Evolutionary conservation across 345 rosid genomes (phyloP).

Genomic region (Sonneratia caseolaris): DNA sequence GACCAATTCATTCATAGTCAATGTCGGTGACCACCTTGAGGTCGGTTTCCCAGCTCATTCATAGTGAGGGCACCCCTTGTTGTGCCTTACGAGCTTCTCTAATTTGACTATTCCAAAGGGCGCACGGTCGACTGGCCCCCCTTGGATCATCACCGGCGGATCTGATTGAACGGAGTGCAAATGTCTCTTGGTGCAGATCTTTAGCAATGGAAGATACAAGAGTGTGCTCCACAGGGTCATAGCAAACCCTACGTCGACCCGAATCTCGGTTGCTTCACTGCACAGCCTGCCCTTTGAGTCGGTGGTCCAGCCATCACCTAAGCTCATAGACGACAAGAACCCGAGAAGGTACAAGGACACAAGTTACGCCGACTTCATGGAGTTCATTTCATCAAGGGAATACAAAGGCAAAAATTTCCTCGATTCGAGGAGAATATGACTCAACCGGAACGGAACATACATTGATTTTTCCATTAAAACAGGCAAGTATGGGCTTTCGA

Average conservation of each 20-base stretch:
- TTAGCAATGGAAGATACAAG: slow-evolving; percentile 32
- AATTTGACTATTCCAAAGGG: background rate
- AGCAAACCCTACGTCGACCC: slow-evolving; percentile 13
- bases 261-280: slow-evolving; percentile 30
- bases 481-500: background rate
- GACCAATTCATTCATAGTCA: slow-evolving; percentile 23
- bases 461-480: background rate
- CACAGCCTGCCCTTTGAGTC: slow-evolving; percentile 21
- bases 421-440: slow-evolving; percentile 18
- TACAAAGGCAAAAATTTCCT: slow-evolving; percentile 23
- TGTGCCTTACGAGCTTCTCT: no score
- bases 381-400: slow-evolving; percentile 15
- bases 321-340: slow-evolving; percentile 16
- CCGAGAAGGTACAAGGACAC: slow-evolving; percentile 29
- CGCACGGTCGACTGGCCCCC: background rate
- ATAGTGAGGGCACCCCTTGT: no score
- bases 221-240: slow-evolving; percentile 34
- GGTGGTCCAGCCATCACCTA: slow-evolving; percentile 17
- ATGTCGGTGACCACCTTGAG: slow-evolving; percentile 38
- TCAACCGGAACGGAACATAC: background rate
- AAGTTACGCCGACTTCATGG: slow-evolving; percentile 19
- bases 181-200: slow-evolving; percentile 18
- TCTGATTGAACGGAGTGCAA: background rate
- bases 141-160: no score
- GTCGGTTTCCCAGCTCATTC: slow-evolving; percentile 4